These are phyloP conservation scores for Austroboletus novae-zelandiae DNA, from an alignment of 1,284 basidiomycete species.

Conservation along the genomic window DNA sequence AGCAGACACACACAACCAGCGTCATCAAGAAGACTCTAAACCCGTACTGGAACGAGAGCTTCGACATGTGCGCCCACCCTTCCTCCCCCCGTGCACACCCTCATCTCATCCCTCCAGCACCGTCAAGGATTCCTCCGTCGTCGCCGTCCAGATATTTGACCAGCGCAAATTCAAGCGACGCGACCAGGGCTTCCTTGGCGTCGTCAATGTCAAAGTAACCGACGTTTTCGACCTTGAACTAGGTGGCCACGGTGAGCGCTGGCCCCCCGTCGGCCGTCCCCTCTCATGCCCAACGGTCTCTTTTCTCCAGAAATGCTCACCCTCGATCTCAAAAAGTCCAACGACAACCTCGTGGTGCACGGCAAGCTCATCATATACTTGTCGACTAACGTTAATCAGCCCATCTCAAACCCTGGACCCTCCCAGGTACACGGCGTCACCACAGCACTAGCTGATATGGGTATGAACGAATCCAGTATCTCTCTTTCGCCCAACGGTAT, in stretches of 20 bases:
- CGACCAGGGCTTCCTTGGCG: constrained; percentile 93
- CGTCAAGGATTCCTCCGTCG: constrained; percentile 87
- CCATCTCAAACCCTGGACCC: constrained; percentile 74
- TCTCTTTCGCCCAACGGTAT: constrained; percentile 48
- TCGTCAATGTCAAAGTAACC: constrained; percentile 88
- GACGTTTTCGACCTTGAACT: constrained; percentile 89
- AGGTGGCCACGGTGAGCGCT: constrained; percentile 78
- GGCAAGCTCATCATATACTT: constrained; percentile 90
- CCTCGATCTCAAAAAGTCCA: constrained; percentile 85
- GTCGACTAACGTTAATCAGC: constrained; percentile 77
- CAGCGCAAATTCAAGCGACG: constrained; percentile 96
- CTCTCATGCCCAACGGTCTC: constrained; percentile 1
- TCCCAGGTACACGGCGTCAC: constrained; percentile 56
- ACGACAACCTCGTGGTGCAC: constrained; percentile 85
- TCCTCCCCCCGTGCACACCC: not conserved
- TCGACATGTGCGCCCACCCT: constrained; percentile 66
- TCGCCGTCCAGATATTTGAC: constrained; percentile 95
- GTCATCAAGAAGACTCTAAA: constrained; percentile 90
- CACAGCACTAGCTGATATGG: constrained; percentile 57
- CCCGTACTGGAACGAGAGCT: constrained; percentile 94
- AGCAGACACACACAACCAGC: constrained; percentile 90
- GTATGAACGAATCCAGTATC: constrained; percentile 50
- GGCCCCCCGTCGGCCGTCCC: constrained; percentile 1
- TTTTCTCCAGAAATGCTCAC: constrained; percentile 77
- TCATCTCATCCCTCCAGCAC: constrained; percentile 45